A percentile compares a stretch with the other conserved stretches of the same genome.
phyloP scores from a whole-genome alignment of 352 stramenopile genomes.

The Phytopythium sindhum region DNA sequence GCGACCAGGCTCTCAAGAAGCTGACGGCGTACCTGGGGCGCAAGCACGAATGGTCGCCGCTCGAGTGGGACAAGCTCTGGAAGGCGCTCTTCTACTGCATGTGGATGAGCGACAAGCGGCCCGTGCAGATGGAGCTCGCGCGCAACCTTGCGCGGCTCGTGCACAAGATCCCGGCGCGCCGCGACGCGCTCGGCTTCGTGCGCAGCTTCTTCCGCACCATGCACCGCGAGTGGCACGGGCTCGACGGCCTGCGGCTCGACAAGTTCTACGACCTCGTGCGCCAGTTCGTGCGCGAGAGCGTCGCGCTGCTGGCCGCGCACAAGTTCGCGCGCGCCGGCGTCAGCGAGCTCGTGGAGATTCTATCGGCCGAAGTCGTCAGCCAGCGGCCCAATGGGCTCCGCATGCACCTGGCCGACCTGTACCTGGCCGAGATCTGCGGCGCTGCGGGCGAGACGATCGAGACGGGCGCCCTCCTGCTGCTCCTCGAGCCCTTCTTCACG shows the following conservation, averaged over 20 bases:
- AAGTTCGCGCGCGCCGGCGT: slow-evolving; percentile 50
- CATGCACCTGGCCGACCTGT: slow-evolving; percentile 77
- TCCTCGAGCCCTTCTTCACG: slow-evolving; percentile 82
- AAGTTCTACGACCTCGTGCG: slow-evolving; percentile 86
- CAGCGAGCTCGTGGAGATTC: slow-evolving; percentile 49
- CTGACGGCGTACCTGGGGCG: slow-evolving; percentile 69
- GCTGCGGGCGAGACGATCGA: slow-evolving; percentile 49
- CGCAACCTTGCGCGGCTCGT: slow-evolving; percentile 57
- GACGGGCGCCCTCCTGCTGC: slow-evolving; percentile 58
- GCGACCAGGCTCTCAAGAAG: slow-evolving; percentile 80
- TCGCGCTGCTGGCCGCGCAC: slow-evolving; percentile 55
- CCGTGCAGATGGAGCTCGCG: slow-evolving; percentile 77
- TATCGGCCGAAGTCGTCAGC: slow-evolving; percentile 70
- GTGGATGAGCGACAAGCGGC: slow-evolving; percentile 89
- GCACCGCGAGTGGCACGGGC: slow-evolving; percentile 83
- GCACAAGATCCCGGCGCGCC: slow-evolving; percentile 44
- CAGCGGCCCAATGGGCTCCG: slow-evolving; percentile 79
- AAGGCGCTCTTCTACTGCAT: slow-evolving; percentile 90
- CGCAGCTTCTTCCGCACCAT: slow-evolving; percentile 84
- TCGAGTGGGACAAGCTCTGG: slow-evolving; percentile 88
- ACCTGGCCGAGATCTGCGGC: slow-evolving; percentile 58
- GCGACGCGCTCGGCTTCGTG: slow-evolving; percentile 60
- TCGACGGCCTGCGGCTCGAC: slow-evolving; percentile 79
- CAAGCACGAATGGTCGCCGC: slow-evolving; percentile 58
- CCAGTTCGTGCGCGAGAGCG: slow-evolving; percentile 72